phyloP scores from a whole-genome alignment of 495 filamentous ascomycete genomes.

The Neurospora sp. region DNA sequence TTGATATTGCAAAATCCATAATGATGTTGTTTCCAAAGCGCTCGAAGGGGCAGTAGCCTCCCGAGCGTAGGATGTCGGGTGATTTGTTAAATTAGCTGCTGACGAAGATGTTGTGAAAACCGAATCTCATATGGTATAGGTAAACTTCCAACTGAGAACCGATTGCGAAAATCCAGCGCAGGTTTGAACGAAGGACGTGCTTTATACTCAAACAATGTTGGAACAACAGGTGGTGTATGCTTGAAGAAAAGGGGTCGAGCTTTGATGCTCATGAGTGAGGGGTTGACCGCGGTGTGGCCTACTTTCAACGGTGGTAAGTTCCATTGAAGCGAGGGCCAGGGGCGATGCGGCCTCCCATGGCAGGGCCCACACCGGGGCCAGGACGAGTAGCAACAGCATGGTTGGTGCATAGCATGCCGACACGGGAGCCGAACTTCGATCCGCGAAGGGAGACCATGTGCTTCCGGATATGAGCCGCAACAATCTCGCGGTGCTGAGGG shows the following conservation, averaged over 20 bases:
- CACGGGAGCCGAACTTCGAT: constrained; percentile 95
- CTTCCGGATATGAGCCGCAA: constrained; percentile 89
- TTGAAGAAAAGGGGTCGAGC: neutral
- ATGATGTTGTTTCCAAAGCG: constrained; percentile 51
- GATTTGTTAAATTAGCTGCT: constrained; percentile 43
- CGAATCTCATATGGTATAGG: constrained; percentile 24
- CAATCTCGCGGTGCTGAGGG: constrained; percentile 80
- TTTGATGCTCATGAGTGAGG: constrained; percentile 5
- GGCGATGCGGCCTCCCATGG: constrained; percentile 48
- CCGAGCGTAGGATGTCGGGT: constrained; percentile 48
- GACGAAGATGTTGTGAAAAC: constrained; percentile 42
- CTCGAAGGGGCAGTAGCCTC: constrained; percentile 40
- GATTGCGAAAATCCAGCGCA: constrained; percentile 18
- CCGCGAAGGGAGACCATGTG: constrained; percentile 99
- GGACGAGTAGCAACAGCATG: constrained; percentile 76
- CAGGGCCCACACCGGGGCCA: constrained; percentile 60
- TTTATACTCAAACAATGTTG: constrained; percentile 5
- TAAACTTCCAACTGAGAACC: constrained; percentile 21
- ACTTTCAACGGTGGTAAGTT: constrained; percentile 34
- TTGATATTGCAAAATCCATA: constrained; percentile 47
- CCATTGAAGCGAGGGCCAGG: constrained; percentile 39
- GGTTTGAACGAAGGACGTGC: constrained; percentile 15
- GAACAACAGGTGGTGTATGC: constrained; percentile 11
- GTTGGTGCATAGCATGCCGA: constrained; percentile 98
- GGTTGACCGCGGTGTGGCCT: neutral